A percentile compares a stretch with the other conserved stretches of the same genome.
Conservation (phyloP, 2,329 filamentous ascomycete genomes). For the Endoconidiophora laricicola region DNA sequence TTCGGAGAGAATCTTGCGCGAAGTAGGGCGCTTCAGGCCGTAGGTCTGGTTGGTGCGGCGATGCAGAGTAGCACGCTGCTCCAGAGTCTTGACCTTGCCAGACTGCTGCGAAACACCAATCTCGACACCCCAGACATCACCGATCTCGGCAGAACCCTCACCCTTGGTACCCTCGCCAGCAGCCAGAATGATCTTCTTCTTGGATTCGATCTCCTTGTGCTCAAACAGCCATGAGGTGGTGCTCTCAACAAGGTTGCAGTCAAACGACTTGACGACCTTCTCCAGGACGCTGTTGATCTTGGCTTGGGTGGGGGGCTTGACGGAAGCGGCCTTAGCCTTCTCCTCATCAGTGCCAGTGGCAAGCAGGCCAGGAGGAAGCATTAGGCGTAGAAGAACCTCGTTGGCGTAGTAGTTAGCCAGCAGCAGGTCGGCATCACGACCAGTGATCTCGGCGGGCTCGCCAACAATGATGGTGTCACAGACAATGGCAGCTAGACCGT, state of each 20-base stretch:
- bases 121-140: conserved; percentile 96
- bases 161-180: conserved; percentile 78
- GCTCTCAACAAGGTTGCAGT: conserved; percentile 87
- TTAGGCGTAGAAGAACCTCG: conserved; percentile 77
- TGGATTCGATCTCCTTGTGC: conserved; percentile 89
- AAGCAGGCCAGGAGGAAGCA: conserved; percentile 79
- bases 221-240: conserved; percentile 96
- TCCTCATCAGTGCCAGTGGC: conserved; percentile 78
- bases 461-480: conserved; percentile 78
- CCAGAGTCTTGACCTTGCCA: conserved; percentile 86
- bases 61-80: conserved; percentile 80
- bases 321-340: conserved; percentile 74
- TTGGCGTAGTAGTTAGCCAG: conserved; percentile 91
- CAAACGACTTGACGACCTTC: conserved; percentile 82
- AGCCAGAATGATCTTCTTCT: conserved; percentile 93
- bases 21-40: conserved; percentile 83
- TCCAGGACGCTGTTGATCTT: conserved; percentile 79
- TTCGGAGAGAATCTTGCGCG: conserved; percentile 81
- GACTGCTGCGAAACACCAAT: conserved; percentile 78
- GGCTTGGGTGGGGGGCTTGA: conserved; percentile 69
- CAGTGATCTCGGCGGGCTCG: conserved; percentile 47
- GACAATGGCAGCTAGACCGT: conserved; percentile 90
- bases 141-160: conserved; percentile 72
- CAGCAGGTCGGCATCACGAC: conserved; percentile 70
- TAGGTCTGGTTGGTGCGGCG: conserved; percentile 86